These are phyloP conservation scores for Pterula multifida DNA, from an alignment of 1,284 basidiomycete genomes.

Conservation along the genomic window DNA sequence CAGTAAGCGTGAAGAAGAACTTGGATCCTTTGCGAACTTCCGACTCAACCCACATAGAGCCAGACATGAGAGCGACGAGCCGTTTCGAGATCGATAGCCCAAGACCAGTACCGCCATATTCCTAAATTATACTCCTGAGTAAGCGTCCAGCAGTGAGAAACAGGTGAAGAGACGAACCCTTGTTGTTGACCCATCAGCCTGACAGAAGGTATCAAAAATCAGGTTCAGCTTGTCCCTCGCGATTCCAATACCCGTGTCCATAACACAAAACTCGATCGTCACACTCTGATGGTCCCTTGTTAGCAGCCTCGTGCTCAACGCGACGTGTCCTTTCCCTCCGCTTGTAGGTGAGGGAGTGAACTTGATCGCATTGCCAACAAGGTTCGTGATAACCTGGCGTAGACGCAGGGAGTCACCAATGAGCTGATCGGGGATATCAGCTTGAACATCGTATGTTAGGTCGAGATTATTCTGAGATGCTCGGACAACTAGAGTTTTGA, in stretches of 20 bases:
- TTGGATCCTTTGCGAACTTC: slow-evolving; percentile 87
- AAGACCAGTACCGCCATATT: slow-evolving; percentile 96
- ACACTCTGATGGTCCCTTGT: slow-evolving; percentile 68
- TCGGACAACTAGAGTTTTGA: slow-evolving; percentile 96
- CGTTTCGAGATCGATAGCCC: slow-evolving; percentile 95
- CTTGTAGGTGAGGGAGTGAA: slow-evolving; percentile 74
- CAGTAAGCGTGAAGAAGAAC: slow-evolving; percentile 95
- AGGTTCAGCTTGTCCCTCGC: slow-evolving; percentile 97
- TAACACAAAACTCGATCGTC: slow-evolving; percentile 94
- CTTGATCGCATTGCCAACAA: slow-evolving; percentile 93
- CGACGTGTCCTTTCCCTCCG: slow-evolving; percentile 80
- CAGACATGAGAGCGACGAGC: slow-evolving; percentile 94
- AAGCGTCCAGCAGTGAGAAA: slow-evolving; percentile 9
- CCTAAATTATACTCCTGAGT: slow-evolving; percentile 31
- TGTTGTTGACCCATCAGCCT: slow-evolving; percentile 93
- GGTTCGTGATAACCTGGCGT: slow-evolving; percentile 89
- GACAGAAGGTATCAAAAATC: slow-evolving; percentile 99
- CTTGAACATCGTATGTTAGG: slow-evolving; percentile 93
- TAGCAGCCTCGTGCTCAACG: slow-evolving; percentile 75
- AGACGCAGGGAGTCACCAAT: slow-evolving; percentile 93
- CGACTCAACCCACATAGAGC: slow-evolving; percentile 97
- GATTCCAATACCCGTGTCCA: slow-evolving; percentile 97
- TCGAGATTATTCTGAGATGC: slow-evolving; percentile 97
- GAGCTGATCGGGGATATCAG: slow-evolving; percentile 92
- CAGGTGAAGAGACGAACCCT: slow-evolving; percentile 35